phyloP scores from a whole-genome alignment of 768 basidiomycete species.

The Rossbeevera mucosa region DNA sequence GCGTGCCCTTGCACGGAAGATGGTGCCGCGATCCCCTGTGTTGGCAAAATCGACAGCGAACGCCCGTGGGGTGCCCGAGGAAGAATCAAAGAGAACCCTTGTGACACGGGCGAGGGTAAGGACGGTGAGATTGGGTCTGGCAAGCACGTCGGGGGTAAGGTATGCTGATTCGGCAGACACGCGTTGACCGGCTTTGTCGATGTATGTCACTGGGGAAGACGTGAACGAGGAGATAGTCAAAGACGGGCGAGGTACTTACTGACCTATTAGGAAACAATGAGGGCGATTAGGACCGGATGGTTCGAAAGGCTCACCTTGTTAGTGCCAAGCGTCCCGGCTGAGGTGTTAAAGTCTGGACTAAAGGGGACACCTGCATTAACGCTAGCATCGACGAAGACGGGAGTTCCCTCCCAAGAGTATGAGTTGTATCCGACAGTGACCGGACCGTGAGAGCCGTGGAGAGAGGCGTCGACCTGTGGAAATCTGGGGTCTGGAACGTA shows the following conservation, averaged over 20 bases:
- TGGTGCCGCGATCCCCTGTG: constrained; percentile 16
- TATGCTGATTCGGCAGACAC: constrained; percentile 66
- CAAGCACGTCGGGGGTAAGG: constrained; percentile 58
- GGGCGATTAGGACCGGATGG: not conserved
- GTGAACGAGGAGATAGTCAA: not conserved
- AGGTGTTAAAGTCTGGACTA: constrained; percentile 53
- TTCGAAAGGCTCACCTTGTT: constrained; percentile 43
- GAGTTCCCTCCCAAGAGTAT: constrained; percentile 39
- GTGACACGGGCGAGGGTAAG: constrained; percentile 54
- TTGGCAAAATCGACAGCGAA: constrained; percentile 59
- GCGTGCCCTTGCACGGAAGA: constrained; percentile 44
- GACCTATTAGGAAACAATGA: constrained; percentile 29
- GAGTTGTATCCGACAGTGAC: constrained; percentile 57
- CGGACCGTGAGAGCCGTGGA: constrained; percentile 52
- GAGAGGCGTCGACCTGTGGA: constrained; percentile 43
- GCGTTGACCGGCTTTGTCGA: constrained; percentile 47
- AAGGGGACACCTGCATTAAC: constrained; percentile 47
- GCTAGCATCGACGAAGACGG: constrained; percentile 54
- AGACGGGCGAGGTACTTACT: constrained; percentile 31
- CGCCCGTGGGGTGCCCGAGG: constrained; percentile 40
- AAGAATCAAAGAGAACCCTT: constrained; percentile 50
- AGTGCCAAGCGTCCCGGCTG: constrained; percentile 53
- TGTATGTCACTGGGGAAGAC: constrained; percentile 55
- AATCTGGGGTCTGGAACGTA: constrained; percentile 48
- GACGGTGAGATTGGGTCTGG: constrained; percentile 62